Conservation (phyloP, 1,139 yeast species). For the Yamadazyma spencermartinsiae region DNA sequence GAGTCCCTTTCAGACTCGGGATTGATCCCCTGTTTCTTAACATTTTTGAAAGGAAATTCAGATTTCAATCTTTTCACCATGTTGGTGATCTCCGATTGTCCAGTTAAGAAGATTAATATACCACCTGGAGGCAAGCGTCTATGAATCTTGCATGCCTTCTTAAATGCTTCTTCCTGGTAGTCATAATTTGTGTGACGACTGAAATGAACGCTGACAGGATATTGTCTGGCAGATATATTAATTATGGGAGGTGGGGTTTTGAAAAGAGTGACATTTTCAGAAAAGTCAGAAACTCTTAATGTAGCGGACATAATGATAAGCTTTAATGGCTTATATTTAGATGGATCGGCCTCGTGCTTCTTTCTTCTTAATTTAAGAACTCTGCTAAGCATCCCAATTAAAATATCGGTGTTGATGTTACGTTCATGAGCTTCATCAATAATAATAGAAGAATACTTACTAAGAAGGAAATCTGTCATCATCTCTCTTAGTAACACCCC, state of each 20-base stretch:
- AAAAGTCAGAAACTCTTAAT: slow-evolving; percentile 85
- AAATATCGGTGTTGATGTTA: slow-evolving; percentile 90
- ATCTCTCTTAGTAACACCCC: slow-evolving; percentile 93
- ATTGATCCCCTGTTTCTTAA: slow-evolving; percentile 9
- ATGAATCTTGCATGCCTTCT: slow-evolving; percentile 86
- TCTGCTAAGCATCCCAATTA: slow-evolving; percentile 92
- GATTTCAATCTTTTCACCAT: slow-evolving; percentile 68
- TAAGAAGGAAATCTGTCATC: slow-evolving; percentile 79
- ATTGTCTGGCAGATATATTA: slow-evolving; percentile 92
- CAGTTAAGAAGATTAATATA: slow-evolving; percentile 86
- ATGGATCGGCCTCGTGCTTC: slow-evolving; percentile 48
- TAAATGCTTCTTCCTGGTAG: slow-evolving; percentile 84
- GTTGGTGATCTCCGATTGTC: slow-evolving; percentile 85
- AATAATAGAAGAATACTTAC: slow-evolving; percentile 80
- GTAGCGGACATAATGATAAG: slow-evolving; percentile 93
- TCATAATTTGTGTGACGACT: slow-evolving; percentile 74
- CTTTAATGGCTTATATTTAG: slow-evolving; percentile 58
- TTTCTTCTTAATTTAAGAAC: slow-evolving; percentile 74
- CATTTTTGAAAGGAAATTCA: slow-evolving; percentile 60
- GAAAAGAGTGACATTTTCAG: slow-evolving; percentile 75
- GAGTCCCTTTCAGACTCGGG: slow-evolving; percentile 25
- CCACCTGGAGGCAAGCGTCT: slow-evolving; percentile 90
- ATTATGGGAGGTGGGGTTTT: slow-evolving; percentile 83
- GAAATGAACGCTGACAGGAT: slow-evolving; percentile 91
- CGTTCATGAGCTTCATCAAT: slow-evolving; percentile 99